Evolutionary conservation across 2,329 filamentous ascomycete species (phyloP), one percentile per base, ranked within the genome.

Genomic region (Arthrobotrys conoides): DNA sequence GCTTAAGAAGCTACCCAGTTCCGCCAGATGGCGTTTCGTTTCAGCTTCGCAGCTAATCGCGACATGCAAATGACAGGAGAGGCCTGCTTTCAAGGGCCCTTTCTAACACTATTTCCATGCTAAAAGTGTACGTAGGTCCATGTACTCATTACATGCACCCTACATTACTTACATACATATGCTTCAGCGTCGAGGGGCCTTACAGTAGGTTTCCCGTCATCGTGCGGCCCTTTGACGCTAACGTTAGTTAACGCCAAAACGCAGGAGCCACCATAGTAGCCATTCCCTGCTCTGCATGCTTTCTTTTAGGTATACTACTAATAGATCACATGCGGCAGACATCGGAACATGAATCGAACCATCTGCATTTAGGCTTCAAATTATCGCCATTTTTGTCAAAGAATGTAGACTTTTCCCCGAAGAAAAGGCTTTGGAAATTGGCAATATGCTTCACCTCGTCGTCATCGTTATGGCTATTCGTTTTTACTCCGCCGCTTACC

Each of bases 11-110:
- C 57, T 71, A 12, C 30, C 41, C 14, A 44, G 30, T 8, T 48
- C 44, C 49, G n/a, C 51, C 14, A 57, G 51, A 44, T 59, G 66
- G 49, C 38, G 66, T 46, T 69, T 59, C 51, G 66, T 69, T 69
- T 69, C 66, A 69, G 66, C 51, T 69, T 59, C 49, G 24, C 66
- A 59, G 66, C 33, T 57, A 55, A 55, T 64, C 57, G 69, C 48
- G 59, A 66, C 33, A 41, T 61, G 57, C 69, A 65, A 65, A 44
- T 65, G 57, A 64, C 55, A 55, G 61, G 61, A 49, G 24, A 49
- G 20, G 16, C 36, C 38, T 64, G 53, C 12, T 59, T 30, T 41
- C 33, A 20, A 61, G 36, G 57, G 10, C 57, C 57, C 36, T 44
- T 59, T 59, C 20, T 59, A 30, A 16, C 30, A 22, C 53, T 36